These are phyloP conservation scores for Metschnikowia henanensis DNA, from an alignment of 805 yeast genomes.

Conservation along the genomic window DNA sequence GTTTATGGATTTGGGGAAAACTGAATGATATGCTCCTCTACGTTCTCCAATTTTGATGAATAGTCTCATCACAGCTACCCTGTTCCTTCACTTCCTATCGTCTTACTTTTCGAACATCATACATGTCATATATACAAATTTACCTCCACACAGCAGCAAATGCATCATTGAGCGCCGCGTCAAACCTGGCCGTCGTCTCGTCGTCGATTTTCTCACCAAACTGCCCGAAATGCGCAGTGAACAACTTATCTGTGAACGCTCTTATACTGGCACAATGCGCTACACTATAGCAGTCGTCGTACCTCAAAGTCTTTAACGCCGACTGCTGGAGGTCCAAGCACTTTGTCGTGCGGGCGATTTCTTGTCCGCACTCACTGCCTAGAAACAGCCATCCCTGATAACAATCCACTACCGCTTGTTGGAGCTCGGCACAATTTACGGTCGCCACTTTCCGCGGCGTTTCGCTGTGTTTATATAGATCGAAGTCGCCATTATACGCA, in stretches of 20 bases:
- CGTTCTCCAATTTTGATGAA: not conserved
- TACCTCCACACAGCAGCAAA: conserved; percentile 36
- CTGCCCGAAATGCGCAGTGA: conserved; percentile 38
- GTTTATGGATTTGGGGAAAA: too few relatives aligned
- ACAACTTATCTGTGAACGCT: conserved; percentile 35
- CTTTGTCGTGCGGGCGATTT: conserved; percentile 25
- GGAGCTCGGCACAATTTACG: conserved; percentile 43
- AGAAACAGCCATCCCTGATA: conserved; percentile 33
- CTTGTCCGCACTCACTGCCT: conserved; percentile 31
- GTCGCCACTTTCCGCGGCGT: conserved; percentile 25
- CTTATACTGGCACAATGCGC: conserved; percentile 39
- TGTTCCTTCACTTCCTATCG: not conserved
- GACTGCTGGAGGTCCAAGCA: conserved; percentile 37
- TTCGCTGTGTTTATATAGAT: conserved; percentile 30
- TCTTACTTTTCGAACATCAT: not conserved
- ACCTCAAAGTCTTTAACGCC: conserved; percentile 35
- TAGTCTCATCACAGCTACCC: not conserved
- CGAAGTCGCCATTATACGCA: conserved; percentile 28
- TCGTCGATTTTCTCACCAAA: conserved; percentile 32
- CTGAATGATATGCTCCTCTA: too few relatives aligned
- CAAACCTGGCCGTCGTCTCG: conserved; percentile 26
- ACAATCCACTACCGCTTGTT: conserved; percentile 36
- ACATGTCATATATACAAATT: conserved; percentile 14
- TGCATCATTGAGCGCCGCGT: conserved; percentile 29
- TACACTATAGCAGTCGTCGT: conserved; percentile 35